Conservation (phyloP, 768 basidiomycete species). For the Boletus pseudo-olivaceus region DNA sequence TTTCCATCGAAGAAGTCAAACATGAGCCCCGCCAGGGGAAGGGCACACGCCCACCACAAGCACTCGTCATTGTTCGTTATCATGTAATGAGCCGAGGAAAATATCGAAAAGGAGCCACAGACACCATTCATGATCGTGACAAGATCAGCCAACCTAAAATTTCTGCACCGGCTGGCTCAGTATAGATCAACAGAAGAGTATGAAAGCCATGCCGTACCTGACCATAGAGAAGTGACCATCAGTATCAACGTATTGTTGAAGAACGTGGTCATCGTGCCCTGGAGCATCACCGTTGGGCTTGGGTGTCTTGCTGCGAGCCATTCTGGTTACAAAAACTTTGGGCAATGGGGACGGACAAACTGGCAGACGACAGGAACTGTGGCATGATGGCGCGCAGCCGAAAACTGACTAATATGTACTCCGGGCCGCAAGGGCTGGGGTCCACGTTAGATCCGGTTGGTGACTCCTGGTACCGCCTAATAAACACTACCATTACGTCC, state of each 20-base stretch:
- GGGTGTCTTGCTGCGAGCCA: slow-evolving; percentile 31
- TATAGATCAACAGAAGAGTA: slow-evolving; percentile 12
- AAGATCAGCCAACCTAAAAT: slow-evolving; percentile 95
- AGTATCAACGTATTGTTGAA: slow-evolving; percentile 83
- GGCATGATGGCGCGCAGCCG: slow-evolving; percentile 3
- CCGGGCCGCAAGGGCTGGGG: slow-evolving; percentile 9
- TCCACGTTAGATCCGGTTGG: neutral
- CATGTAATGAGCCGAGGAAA: slow-evolving; percentile 89
- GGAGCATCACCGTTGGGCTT: slow-evolving; percentile 17
- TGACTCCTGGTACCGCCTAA: slow-evolving; percentile 24
- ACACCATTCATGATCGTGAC: slow-evolving; percentile 99
- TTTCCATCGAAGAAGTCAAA: slow-evolving; percentile 99
- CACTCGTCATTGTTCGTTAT: slow-evolving; percentile 72
- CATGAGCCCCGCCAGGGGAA: slow-evolving; percentile 91
- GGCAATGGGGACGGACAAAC: neutral
- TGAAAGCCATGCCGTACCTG: slow-evolving; percentile 50
- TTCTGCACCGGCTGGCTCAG: slow-evolving; percentile 47
- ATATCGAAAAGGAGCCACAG: slow-evolving; percentile 94
- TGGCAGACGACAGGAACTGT: slow-evolving; percentile 32
- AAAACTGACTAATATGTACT: slow-evolving; percentile 5
- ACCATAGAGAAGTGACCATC: slow-evolving; percentile 98
- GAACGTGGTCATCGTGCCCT: slow-evolving; percentile 32
- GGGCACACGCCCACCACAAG: slow-evolving; percentile 81
- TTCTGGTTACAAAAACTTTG: slow-evolving; percentile 9
- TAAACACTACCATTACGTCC: neutral